A percentile compares a stretch with the other conserved stretches of the same genome.
phyloP scores from a whole-genome alignment of 1,284 basidiomycete genomes.

The Chiua sp. region DNA sequence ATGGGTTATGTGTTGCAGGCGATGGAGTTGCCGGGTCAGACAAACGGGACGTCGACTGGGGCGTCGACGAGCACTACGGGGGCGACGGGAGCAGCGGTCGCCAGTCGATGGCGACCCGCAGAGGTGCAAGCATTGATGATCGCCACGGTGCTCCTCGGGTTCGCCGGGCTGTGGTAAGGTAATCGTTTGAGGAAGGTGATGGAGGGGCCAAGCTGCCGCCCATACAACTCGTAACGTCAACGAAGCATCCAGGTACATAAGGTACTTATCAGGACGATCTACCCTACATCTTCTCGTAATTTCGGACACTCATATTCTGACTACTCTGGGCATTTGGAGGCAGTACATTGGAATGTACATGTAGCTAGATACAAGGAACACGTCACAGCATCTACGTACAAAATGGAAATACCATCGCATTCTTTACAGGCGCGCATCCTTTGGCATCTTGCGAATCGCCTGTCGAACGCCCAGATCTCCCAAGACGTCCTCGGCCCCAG shows the following conservation, averaged over 20 bases:
- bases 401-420: background rate
- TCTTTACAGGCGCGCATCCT: constrained; percentile 50
- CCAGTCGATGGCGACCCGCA: background rate
- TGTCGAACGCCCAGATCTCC: constrained; percentile 72
- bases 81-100: constrained; percentile 3
- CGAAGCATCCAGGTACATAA: background rate
- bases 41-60: constrained; percentile 31
- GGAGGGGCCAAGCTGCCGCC: background rate
- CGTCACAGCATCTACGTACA: background rate
- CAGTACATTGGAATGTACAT: constrained; percentile 13
- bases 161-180: constrained; percentile 21
- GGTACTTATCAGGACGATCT: constrained; percentile 8
- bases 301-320: constrained; percentile 1
- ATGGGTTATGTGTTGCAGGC: constrained; percentile 39
- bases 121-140: constrained; percentile 10
- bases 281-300: constrained; percentile 17
- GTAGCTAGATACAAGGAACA: background rate
- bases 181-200: background rate
- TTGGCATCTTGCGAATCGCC: constrained; percentile 70
- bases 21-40: constrained; percentile 48
- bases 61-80: background rate
- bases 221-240: constrained; percentile 2
- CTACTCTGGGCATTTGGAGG: background rate
- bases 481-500: constrained; percentile 69
- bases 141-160: constrained; percentile 9